Evolutionary conservation across 352 stramenopile species (phyloP), one percentile per base, ranked within the genome.

Genomic region (Achlya hypogyna): DNA sequence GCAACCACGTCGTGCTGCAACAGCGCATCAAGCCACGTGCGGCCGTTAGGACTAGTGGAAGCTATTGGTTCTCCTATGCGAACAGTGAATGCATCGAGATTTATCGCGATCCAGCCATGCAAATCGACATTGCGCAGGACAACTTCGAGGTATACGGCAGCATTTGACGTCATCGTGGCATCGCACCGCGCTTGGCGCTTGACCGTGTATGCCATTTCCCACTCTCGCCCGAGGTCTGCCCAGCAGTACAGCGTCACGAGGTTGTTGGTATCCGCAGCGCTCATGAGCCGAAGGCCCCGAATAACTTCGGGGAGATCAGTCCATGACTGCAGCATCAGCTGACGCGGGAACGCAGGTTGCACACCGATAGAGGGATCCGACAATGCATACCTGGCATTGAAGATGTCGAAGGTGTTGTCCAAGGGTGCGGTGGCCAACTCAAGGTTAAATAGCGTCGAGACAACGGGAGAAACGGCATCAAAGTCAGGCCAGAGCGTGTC

Each of bases 71-170:
- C 22, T 20, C 6, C 40, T 27, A 56, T 56, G 16, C n/a, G 20
- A n/a, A 18, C 20, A n/a, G 0, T 25, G n/a, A 67, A 67, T 22
- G 28, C 23, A 22, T n/a, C 60, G 29, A 40, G 6, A 27, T 20
- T 53, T 14, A 27, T 22, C 18, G 16, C 14, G 35, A 34, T 16
- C 40, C 40, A 56, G 12, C 12, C 23, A n/a, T 10, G 5, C 10
- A 58, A 67, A 23, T 58, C 32, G 31, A 53, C 58, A 34, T 67
- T 67, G 38, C 60, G 60, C 22, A 67, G 23, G 9, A 40, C 8
- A 20, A 43, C 42, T 42, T 67, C 60, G 22, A 67, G n/a, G 25
- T 59, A 56, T 14, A 58, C 42, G 9, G 60, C 60, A 4, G 45
- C 60, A 38, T 67, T 67, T 6, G 18, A 12, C 6, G 14, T 27